Percentiles rank a stretch among this genome's conserved stretches.
Conservation (phyloP, 495 filamentous ascomycete species). For the Podospora pseudoanserina region DNA sequence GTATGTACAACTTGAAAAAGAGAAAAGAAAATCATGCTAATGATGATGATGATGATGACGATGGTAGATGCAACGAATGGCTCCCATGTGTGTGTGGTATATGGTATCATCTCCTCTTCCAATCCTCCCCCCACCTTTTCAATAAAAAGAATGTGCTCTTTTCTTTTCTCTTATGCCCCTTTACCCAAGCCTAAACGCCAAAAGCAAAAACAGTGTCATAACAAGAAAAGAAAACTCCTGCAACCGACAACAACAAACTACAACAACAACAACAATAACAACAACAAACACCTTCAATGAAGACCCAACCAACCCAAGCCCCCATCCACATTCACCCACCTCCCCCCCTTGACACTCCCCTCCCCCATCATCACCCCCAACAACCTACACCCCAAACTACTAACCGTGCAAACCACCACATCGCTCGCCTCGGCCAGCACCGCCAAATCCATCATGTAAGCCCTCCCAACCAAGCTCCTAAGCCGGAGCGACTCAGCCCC, state of each 20-base stretch:
- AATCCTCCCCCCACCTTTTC: neutral
- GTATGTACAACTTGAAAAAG: neutral
- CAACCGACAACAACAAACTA: neutral
- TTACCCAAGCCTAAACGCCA: constrained; percentile 7
- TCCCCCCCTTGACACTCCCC: constrained; percentile 48
- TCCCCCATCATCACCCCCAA: constrained; percentile 77
- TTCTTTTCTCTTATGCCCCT: neutral
- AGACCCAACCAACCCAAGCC: constrained; percentile 55
- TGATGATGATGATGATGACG: neutral
- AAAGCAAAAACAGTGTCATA: neutral
- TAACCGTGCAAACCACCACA: constrained; percentile 63
- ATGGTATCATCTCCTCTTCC: constrained; percentile 23
- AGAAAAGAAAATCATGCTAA: neutral
- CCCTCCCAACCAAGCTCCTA: constrained; percentile 61
- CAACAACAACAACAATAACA: neutral
- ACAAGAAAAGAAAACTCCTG: neutral
- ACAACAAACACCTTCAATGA: constrained; percentile 21
- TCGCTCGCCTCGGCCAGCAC: constrained; percentile 60
- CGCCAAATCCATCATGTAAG: constrained; percentile 69
- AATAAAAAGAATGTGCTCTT: neutral
- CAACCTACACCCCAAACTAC: constrained; percentile 60
- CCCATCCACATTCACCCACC: constrained; percentile 74
- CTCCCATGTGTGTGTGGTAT: neutral
- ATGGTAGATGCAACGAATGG: neutral
- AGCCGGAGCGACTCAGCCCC: constrained; percentile 53